A percentile compares a stretch with the other conserved stretches of the same genome.
Evolutionary conservation across 306 rosid species (phyloP).

Genomic region (Vigna trinervia): DNA sequence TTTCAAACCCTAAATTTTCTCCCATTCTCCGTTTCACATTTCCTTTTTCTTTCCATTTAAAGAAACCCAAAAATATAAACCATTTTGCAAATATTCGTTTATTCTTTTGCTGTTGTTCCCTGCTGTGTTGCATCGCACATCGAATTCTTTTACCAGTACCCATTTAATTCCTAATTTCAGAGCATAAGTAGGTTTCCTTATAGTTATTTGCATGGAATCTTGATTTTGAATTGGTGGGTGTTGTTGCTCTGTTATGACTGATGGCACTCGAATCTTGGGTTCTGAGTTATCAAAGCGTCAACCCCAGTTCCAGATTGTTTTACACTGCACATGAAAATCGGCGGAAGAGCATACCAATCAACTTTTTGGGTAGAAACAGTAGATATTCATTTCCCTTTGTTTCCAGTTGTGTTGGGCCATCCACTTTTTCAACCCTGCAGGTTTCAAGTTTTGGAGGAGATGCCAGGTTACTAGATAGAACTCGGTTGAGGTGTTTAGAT

Average conservation of each 20-base stretch:
- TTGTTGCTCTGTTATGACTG: slow-evolving; percentile 39
- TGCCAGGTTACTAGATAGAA: slow-evolving; percentile 42
- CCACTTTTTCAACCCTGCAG: slow-evolving; percentile 35
- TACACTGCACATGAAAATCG: slow-evolving; percentile 35
- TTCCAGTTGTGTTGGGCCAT: slow-evolving; percentile 44
- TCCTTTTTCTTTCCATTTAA: background rate
- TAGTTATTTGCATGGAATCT: slow-evolving; percentile 4
- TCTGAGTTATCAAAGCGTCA: slow-evolving; percentile 44
- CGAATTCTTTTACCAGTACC: slow-evolving; percentile 17
- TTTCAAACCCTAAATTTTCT: slow-evolving; percentile 46
- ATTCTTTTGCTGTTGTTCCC: background rate
- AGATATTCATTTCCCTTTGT: slow-evolving; percentile 46
- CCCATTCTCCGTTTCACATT: slow-evolving; percentile 3
- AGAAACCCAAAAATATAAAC: background rate
- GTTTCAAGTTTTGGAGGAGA: slow-evolving; percentile 31
- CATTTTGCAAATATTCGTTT: slow-evolving; percentile 11
- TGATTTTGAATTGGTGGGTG: slow-evolving; percentile 44
- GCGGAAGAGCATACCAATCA: slow-evolving; percentile 43
- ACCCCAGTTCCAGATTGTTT: slow-evolving; percentile 38
- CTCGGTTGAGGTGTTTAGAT: slow-evolving; percentile 53
- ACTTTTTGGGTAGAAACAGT: slow-evolving; percentile 39
- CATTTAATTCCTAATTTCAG: background rate
- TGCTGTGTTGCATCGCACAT: slow-evolving; percentile 9
- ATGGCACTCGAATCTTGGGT: slow-evolving; percentile 53
- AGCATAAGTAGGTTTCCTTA: background rate